Evolutionary conservation across 2,329 filamentous ascomycete genomes (phyloP).

Genomic region (Cercospora beticola): DNA sequence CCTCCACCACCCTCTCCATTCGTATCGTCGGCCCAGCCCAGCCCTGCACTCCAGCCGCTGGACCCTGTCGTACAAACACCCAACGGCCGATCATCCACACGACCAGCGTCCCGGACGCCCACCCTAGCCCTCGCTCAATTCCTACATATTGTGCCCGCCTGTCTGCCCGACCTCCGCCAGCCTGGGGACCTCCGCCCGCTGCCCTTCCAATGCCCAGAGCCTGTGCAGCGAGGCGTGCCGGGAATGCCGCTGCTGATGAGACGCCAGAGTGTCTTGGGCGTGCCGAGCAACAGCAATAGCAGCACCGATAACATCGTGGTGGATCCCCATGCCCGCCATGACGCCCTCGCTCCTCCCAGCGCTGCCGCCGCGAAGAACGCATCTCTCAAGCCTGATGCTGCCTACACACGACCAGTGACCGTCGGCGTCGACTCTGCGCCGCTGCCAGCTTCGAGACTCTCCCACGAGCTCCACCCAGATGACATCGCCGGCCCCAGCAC

Average conservation of each 20-base stretch:
- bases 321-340: not conserved
- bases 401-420: conserved; percentile 19
- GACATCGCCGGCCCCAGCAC: conserved; percentile 27
- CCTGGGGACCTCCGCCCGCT: not conserved
- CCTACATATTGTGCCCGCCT: not conserved
- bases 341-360: conserved; percentile 8
- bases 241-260: conserved; percentile 41
- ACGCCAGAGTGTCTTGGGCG: conserved; percentile 47
- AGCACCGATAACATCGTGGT: not conserved
- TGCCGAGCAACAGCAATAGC: conserved; percentile 18
- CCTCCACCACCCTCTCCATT: not conserved
- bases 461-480: conserved; percentile 30
- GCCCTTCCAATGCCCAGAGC: conserved; percentile 23
- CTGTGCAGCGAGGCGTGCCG: conserved; percentile 25
- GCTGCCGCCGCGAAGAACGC: conserved; percentile 16
- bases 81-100: conserved; percentile 8
- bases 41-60: conserved; percentile 2
- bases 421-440: conserved; percentile 17
- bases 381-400: conserved; percentile 18
- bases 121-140: not conserved
- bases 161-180: not conserved
- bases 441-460: conserved; percentile 25
- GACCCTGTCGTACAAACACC: not conserved
- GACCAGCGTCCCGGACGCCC: not conserved
- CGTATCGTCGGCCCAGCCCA: not conserved